A percentile compares a stretch with the other conserved stretches of the same genome.
Evolutionary conservation across 768 basidiomycete genomes (phyloP).

Genomic region (Ramaria sp.): DNA sequence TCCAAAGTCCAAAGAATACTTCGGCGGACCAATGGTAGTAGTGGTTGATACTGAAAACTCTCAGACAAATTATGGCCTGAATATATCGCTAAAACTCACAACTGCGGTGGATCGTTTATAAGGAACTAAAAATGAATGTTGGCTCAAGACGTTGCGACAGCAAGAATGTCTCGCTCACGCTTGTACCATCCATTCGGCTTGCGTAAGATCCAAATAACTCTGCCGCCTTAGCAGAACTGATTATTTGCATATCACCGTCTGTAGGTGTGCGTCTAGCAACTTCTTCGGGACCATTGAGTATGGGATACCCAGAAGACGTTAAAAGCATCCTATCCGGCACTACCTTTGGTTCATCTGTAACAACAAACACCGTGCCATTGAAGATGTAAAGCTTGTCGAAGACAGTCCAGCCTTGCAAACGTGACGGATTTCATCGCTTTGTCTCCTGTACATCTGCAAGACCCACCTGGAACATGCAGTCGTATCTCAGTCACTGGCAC

Average conservation of each 20-base stretch:
- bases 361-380: constrained; percentile 75
- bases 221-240: constrained; percentile 56
- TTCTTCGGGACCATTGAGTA: constrained; percentile 46
- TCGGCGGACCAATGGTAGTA: constrained; percentile 95
- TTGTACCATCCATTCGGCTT: constrained; percentile 55
- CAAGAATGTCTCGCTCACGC: constrained; percentile 38
- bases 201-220: constrained; percentile 64
- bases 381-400: constrained; percentile 74
- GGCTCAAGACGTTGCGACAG: not conserved
- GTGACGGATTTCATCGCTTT: not conserved
- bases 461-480: constrained; percentile 64
- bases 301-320: constrained; percentile 54
- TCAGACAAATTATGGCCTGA: constrained; percentile 3
- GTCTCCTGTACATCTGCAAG: not conserved
- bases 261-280: constrained; percentile 56
- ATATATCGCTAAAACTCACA: constrained; percentile 31
- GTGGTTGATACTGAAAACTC: constrained; percentile 56
- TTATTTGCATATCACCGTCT: constrained; percentile 67
- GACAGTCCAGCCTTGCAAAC: constrained; percentile 80
- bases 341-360: constrained; percentile 56
- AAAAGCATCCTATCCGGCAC: constrained; percentile 60
- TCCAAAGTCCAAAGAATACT: constrained; percentile 86
- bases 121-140: constrained; percentile 40
- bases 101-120: constrained; percentile 79
- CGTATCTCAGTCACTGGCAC: constrained; percentile 57